Evolutionary conservation across 108 stramenopile species (phyloP).

Genomic region (Skeletonema grethae): DNA sequence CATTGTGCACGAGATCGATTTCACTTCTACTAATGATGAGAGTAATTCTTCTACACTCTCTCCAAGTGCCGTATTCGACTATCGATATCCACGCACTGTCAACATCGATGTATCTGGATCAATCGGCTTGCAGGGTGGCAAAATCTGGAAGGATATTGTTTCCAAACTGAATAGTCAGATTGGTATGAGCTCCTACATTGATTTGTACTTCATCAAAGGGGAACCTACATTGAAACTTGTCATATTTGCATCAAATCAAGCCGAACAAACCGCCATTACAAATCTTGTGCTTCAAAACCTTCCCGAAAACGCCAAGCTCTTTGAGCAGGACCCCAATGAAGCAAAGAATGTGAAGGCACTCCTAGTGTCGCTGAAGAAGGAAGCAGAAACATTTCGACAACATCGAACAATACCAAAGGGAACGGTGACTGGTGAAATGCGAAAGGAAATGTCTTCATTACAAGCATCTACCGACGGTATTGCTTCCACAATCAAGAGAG

Average conservation of each 20-base stretch:
- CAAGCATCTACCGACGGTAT: constrained; percentile 33
- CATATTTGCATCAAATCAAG: constrained; percentile 43
- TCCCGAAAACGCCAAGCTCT: constrained; percentile 38
- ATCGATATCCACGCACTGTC: constrained; percentile 41
- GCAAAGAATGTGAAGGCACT: constrained; percentile 21
- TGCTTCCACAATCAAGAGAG: constrained; percentile 37
- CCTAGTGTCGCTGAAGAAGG: constrained; percentile 23
- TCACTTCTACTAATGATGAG: constrained; percentile 1
- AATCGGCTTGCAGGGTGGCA: constrained; percentile 2
- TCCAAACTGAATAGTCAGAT: constrained; percentile 28
- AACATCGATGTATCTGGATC: constrained; percentile 31
- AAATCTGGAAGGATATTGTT: constrained; percentile 37
- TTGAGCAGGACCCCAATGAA: constrained; percentile 31
- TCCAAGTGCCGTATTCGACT: constrained; percentile 44
- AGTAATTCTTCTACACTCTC: background rate
- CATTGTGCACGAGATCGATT: constrained; percentile 39
- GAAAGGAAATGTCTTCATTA: constrained; percentile 23
- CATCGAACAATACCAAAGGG: constrained; percentile 11
- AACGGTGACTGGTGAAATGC: constrained; percentile 4
- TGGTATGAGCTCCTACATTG: constrained; percentile 35
- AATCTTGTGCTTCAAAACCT: constrained; percentile 34
- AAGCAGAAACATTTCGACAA: constrained; percentile 29
- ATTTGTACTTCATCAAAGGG: constrained; percentile 34
- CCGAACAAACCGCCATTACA: constrained; percentile 39
- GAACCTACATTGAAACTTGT: constrained; percentile 40